These are phyloP conservation scores for Gossypium australe DNA, from an alignment of 345 rosid species.

Conservation along the genomic window DNA sequence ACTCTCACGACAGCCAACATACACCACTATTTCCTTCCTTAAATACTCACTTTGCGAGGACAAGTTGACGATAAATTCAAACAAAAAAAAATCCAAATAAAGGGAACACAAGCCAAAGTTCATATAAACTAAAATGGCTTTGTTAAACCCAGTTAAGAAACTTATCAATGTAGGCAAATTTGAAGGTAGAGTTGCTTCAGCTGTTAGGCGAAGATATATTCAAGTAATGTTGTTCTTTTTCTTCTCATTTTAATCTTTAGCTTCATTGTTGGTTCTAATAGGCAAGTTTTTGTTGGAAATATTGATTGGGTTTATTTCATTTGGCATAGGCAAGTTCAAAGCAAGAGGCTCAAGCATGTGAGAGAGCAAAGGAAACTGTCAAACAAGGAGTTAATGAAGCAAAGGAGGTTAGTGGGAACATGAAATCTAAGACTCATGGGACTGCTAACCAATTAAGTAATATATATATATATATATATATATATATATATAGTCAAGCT, in stretches of 20 bases:
- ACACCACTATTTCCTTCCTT: not conserved
- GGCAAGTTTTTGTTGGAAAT: not conserved
- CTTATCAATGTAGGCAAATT: not conserved
- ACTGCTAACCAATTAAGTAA: not conserved
- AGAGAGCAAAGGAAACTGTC: conserved; percentile 11
- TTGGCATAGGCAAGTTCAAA: conserved; percentile 18
- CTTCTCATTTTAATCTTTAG: not conserved
- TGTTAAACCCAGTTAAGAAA: conserved; percentile 1
- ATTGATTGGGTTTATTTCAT: not conserved
- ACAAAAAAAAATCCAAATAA: not conserved
- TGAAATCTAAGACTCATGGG: conserved; percentile 16
- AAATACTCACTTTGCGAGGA: not conserved
- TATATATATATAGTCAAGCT: not conserved
- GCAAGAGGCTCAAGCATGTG: conserved; percentile 14
- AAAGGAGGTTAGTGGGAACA: conserved; percentile 2
- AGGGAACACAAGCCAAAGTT: not conserved
- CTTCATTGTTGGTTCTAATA: not conserved
- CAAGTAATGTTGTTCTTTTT: conserved; percentile 7
- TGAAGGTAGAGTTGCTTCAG: conserved; percentile 4
- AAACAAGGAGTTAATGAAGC: conserved; percentile 26
- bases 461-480: no score
- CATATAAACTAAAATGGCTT: conserved; percentile 12
- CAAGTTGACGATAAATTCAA: not conserved
- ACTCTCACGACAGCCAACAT: not conserved
- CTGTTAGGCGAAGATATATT: conserved; percentile 11